Percentiles rank a stretch among this genome's conserved stretches.
These are phyloP conservation scores for Phytophthora sp. DNA, from an alignment of 352 stramenopile species.

Conservation along the genomic window DNA sequence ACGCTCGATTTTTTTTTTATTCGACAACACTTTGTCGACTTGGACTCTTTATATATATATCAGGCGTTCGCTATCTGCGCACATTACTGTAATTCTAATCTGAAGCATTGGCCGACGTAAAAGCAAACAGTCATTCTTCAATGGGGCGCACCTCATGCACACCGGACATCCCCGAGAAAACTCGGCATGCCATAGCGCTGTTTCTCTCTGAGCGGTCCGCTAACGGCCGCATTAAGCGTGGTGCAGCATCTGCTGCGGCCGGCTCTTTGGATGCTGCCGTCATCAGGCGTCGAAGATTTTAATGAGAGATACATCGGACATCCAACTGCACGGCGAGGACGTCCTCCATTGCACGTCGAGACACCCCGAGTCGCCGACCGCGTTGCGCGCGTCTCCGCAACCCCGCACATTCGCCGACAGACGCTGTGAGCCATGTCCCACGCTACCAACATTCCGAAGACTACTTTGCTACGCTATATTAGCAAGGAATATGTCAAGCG, in stretches of 20 bases:
- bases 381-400: neutral
- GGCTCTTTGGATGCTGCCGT: neutral
- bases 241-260: neutral
- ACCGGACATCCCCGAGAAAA: neutral
- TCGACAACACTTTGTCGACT: too few relatives aligned
- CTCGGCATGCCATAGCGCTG: neutral
- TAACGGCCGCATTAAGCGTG: neutral
- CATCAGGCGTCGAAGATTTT: too few relatives aligned
- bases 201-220: neutral
- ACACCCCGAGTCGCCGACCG: neutral
- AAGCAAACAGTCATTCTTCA: neutral
- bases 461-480: neutral
- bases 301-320: neutral
- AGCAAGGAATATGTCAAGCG: neutral
- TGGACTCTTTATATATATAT: too few relatives aligned
- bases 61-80: too few relatives aligned
- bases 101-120: too few relatives aligned
- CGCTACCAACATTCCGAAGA: neutral
- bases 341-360: neutral
- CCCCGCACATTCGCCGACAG: neutral
- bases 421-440: neutral
- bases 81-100: too few relatives aligned
- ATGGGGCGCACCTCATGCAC: neutral
- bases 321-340: neutral
- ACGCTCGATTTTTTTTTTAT: too few relatives aligned